These are phyloP conservation scores for Aspergillus incahuasiensis DNA, from an alignment of 495 filamentous ascomycete species.

Conservation along the genomic window DNA sequence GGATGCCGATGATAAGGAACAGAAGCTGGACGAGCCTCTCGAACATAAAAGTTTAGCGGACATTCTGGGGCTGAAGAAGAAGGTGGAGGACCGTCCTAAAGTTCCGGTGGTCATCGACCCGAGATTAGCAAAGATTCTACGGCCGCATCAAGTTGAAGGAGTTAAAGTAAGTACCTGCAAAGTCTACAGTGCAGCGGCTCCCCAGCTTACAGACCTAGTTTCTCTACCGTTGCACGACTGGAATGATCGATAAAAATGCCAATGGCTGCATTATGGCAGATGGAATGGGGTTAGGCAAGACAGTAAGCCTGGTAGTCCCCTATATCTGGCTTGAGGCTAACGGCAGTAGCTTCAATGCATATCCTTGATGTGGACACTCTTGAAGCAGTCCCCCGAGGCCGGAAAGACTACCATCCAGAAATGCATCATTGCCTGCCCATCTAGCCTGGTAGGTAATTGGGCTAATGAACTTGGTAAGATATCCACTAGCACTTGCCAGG, in stretches of 20 bases:
- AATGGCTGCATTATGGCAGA: conserved; percentile 99
- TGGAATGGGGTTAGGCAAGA: conserved; percentile 98
- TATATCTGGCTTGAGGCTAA: conserved; percentile 31
- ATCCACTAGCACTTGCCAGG: not conserved
- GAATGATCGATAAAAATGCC: conserved; percentile 87
- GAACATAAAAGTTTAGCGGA: conserved; percentile 94
- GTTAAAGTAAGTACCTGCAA: conserved; percentile 60
- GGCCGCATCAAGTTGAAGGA: conserved; percentile 96
- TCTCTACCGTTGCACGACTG: conserved; percentile 88
- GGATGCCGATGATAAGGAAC: conserved; percentile 43
- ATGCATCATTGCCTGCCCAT: conserved; percentile 97
- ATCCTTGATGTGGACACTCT: conserved; percentile 85
- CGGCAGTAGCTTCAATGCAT: conserved; percentile 61
- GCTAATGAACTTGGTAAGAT: conserved; percentile 71
- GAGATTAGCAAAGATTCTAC: conserved; percentile 79
- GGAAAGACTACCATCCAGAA: conserved; percentile 94
- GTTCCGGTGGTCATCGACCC: conserved; percentile 98
- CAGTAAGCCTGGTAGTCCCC: conserved; percentile 42
- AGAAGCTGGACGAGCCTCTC: conserved; percentile 70
- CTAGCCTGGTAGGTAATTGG: conserved; percentile 96
- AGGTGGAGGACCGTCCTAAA: conserved; percentile 71
- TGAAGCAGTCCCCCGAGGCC: conserved; percentile 93
- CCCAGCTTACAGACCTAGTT: conserved; percentile 46
- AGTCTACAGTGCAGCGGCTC: not conserved
- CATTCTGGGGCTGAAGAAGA: conserved; percentile 91